Evolutionary conservation across 2,329 filamentous ascomycete genomes (phyloP), one percentile per base, ranked within the genome.

Genomic region (Phialemonium atrogriseum): DNA sequence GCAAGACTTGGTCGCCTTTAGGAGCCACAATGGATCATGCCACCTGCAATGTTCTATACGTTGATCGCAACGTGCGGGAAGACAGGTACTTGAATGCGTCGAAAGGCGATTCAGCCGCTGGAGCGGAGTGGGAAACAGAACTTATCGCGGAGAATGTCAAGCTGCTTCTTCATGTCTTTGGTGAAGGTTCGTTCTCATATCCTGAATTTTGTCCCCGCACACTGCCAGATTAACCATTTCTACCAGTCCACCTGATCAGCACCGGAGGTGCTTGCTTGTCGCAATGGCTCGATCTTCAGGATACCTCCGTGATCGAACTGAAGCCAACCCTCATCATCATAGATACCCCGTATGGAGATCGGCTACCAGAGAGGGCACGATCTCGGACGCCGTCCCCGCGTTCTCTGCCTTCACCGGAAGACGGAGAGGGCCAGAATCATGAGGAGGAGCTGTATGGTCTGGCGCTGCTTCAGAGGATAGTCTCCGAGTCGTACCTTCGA

Each of bases 31-130:
- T 77, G 72, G 71, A 76, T 53, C 62, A 60, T 50, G 62, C 66
- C 47, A 58, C 60, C 37, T 75, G 70, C 51, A 69, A 75, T 51
- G 64, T 77, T 43, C 69, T 77, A 40, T 77, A 76, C 44, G 70
- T 77, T 45, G 69, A 75, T 56, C 68, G 68, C 47, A 58, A 61
- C 38, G 63, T 71, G 39, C 57, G 55, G 43, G 52, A 63, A 38
- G 62, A 72, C 45, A 58, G 65, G 35, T 30, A 51, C 72, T 24
- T 50, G 43, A 25, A 43, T 55, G 31, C 35, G 41, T 41, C 28
- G 42, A 17, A 41, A 39, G 34, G 34, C 42, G 22, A 42, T 28
- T 45, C 24, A 41, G 43, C 23, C 25, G 34, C 36, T 32, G 33
- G 36, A 13, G 12, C 22, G 22, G 52, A 55, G 36, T 54, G 56